Percentiles rank a stretch among this genome's conserved stretches.
Evolutionary conservation across 371 early-diverging fungal species (phyloP).

Genomic region (Syncephalastrum racemosum): DNA sequence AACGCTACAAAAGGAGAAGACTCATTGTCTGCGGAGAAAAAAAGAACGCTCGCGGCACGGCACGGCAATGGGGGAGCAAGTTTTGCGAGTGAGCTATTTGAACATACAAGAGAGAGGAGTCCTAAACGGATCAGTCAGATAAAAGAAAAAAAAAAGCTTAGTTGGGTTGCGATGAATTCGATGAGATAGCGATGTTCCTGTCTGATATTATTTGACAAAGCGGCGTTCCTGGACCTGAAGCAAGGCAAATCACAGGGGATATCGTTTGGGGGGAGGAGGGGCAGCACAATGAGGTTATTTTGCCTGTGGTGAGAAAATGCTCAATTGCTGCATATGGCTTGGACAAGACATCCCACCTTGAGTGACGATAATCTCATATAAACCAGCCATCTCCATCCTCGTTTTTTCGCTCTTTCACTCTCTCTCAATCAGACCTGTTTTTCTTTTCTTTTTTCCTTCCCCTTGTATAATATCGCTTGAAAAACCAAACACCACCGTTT

Average conservation of each 20-base stretch:
- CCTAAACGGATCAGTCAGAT: background rate
- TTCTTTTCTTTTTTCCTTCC: constrained; percentile 2
- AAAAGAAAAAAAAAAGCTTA: constrained; percentile 1
- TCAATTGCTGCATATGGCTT: constrained; percentile 22
- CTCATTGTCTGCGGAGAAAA: too few relatives aligned
- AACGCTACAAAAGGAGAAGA: too few relatives aligned
- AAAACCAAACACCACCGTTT: background rate
- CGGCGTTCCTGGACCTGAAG: too few relatives aligned
- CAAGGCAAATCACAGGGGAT: background rate
- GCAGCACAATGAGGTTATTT: constrained; percentile 27
- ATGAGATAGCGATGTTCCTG: too few relatives aligned
- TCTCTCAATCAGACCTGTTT: constrained; percentile 1
- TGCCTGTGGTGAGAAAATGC: constrained; percentile 35
- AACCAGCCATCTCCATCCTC: background rate
- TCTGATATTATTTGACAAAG: too few relatives aligned
- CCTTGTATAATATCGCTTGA: constrained; percentile 4
- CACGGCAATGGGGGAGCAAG: too few relatives aligned
- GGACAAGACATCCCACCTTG: background rate
- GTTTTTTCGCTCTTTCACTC: constrained; percentile 10
- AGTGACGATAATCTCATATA: background rate
- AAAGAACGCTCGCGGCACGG: too few relatives aligned
- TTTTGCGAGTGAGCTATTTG: too few relatives aligned
- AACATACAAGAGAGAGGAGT: background rate
- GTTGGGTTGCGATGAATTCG: too few relatives aligned
- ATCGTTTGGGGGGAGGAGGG: background rate